Conservation (phyloP, 129 eudicot genomes). For the Tanacetum coccineum region DNA sequence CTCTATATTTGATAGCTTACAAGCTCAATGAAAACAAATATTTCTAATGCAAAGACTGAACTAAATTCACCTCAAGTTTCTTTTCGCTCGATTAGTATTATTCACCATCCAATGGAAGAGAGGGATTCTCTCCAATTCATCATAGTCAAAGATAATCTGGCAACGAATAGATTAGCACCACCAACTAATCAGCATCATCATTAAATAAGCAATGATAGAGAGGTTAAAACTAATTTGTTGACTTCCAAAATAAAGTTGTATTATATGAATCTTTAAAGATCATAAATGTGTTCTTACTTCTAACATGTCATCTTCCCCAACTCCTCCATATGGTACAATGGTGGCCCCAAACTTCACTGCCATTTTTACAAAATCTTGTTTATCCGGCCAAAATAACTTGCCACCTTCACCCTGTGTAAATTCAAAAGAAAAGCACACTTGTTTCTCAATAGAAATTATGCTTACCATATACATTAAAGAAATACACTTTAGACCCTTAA, state of each 20-base stretch:
- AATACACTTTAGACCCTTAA: no score
- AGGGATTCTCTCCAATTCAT: conserved; percentile 30
- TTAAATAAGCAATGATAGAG: not conserved
- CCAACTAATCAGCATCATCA: conserved; percentile 1
- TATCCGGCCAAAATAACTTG: conserved; percentile 38
- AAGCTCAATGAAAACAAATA: not conserved
- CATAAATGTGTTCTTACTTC: conserved; percentile 24
- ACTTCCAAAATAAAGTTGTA: conserved; percentile 2
- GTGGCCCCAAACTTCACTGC: conserved; percentile 38
- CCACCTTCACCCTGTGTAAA: conserved; percentile 32
- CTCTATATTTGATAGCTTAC: not conserved
- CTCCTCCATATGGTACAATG: conserved; percentile 31
- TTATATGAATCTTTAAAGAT: not conserved
- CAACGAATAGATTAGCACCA: conserved; percentile 17
- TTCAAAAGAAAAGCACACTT: not conserved
- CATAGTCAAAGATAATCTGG: conserved; percentile 25
- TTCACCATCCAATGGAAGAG: conserved; percentile 18
- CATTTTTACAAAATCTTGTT: conserved; percentile 38
- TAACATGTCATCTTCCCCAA: conserved; percentile 36
- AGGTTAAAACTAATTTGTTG: not conserved
- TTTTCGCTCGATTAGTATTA: conserved; percentile 21
- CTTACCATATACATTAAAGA: not conserved
- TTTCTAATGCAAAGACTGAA: not conserved
- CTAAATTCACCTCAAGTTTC: conserved; percentile 31
- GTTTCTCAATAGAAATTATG: not conserved